Conservation (phyloP, 2,329 filamentous ascomycete genomes). For the Macrophomina phaseolina region DNA sequence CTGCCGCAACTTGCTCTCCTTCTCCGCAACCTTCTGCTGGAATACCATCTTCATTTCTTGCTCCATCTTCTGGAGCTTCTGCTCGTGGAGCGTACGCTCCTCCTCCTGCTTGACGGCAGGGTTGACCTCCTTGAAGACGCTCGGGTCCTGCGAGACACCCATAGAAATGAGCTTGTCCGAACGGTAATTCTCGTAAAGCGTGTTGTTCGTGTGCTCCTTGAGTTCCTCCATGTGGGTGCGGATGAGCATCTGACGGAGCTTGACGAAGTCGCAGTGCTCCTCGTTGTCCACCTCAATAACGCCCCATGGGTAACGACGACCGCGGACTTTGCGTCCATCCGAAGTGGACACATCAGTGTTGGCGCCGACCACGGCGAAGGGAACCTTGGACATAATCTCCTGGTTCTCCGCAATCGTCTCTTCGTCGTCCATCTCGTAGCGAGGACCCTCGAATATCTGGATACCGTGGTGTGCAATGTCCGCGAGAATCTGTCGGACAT, state of each 20-base stretch:
- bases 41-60: constrained; percentile 99
- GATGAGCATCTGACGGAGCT: constrained; percentile 99
- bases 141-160: constrained; percentile 98
- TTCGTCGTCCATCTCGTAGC: constrained; percentile 98
- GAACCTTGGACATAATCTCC: constrained; percentile 99
- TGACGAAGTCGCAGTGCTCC: constrained; percentile 99
- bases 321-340: constrained; percentile 94
- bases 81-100: constrained; percentile 95
- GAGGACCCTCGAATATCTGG: constrained; percentile 97
- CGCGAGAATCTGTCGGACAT: constrained; percentile 76
- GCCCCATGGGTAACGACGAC: constrained; percentile 97
- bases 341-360: constrained; percentile 91
- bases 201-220: constrained; percentile 99
- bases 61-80: constrained; percentile 99
- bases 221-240: constrained; percentile 99
- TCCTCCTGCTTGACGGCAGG: constrained; percentile 99
- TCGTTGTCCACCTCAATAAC: constrained; percentile 99
- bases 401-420: constrained; percentile 99
- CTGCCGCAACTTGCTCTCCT: constrained; percentile 99
- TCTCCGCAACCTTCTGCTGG: constrained; percentile 99
- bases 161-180: constrained; percentile 98
- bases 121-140: constrained; percentile 99
- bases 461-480: constrained; percentile 98
- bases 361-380: constrained; percentile 96
- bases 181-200: constrained; percentile 98